Percentiles rank a stretch among this genome's conserved stretches.
Conservation (phyloP, 495 filamentous ascomycete genomes). For the Aspergillus avenaceus region DNA sequence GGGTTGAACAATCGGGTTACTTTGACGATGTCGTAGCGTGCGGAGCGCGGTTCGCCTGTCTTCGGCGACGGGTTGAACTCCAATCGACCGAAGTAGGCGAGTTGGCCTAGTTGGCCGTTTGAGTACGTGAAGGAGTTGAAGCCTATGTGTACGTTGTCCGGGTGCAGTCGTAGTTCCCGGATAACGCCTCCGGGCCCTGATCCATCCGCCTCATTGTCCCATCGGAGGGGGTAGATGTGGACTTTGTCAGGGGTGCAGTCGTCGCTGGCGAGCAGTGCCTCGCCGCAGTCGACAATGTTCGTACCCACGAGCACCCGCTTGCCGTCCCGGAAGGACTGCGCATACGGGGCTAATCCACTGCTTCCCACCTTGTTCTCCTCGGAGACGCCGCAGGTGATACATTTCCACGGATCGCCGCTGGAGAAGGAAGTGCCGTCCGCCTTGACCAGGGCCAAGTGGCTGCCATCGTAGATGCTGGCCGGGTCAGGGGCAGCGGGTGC, state of each 20-base stretch:
- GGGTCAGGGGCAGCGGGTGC: conserved; percentile 14
- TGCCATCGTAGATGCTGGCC: conserved; percentile 18
- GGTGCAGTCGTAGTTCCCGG: conserved; percentile 21
- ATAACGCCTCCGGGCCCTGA: conserved; percentile 7
- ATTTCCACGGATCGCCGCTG: conserved; percentile 20
- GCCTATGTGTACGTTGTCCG: conserved; percentile 19
- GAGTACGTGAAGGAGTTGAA: conserved; percentile 14
- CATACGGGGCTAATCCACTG: conserved; percentile 10
- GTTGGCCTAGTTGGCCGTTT: conserved; percentile 7
- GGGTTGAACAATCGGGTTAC: conserved; percentile 6
- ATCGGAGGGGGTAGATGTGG: conserved; percentile 20
- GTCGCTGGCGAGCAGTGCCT: conserved; percentile 4
- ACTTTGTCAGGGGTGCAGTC: conserved; percentile 14
- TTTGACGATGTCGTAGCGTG: conserved; percentile 22
- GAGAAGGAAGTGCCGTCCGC: conserved; percentile 12
- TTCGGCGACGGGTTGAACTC: conserved; percentile 17
- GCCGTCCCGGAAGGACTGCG: conserved; percentile 15
- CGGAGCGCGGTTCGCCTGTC: conserved; percentile 4
- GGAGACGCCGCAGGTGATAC: conserved; percentile 18
- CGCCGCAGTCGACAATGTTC: conserved; percentile 18
- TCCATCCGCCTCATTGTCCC: conserved; percentile 5
- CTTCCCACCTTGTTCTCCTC: conserved; percentile 6
- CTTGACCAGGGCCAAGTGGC: conserved; percentile 17
- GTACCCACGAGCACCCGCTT: conserved; percentile 11
- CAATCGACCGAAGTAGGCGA: conserved; percentile 18